Percentiles rank a stretch among this genome's conserved stretches.
These are phyloP conservation scores for Tulasnella calospora DNA, from an alignment of 768 basidiomycete genomes.

Conservation along the genomic window DNA sequence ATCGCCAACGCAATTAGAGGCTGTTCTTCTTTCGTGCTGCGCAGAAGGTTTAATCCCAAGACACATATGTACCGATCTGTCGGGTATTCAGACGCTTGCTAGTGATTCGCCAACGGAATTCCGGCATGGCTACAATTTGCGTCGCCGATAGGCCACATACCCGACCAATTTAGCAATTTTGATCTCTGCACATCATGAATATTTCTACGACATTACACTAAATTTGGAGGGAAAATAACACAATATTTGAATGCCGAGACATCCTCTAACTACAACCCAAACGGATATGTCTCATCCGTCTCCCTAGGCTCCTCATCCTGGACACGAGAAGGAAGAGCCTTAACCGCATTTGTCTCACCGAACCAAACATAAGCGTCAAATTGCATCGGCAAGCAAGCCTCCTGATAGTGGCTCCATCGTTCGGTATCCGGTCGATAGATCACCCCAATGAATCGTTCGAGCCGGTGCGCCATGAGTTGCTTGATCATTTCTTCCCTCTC, in stretches of 20 bases:
- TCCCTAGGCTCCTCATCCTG: neutral
- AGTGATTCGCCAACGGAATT: neutral
- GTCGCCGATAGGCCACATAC: neutral
- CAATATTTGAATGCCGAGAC: neutral
- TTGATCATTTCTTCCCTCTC: slow-evolving; percentile 9
- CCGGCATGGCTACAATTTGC: neutral
- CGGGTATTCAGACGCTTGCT: neutral
- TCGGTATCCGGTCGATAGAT: slow-evolving; percentile 34
- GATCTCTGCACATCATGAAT: neutral
- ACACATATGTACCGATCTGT: neutral
- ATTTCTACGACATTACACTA: neutral
- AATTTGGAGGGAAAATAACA: neutral
- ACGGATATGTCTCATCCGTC: slow-evolving; percentile 24
- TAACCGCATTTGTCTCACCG: slow-evolving; percentile 21
- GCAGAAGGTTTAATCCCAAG: neutral
- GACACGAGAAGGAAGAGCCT: neutral
- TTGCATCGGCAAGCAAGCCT: slow-evolving; percentile 33
- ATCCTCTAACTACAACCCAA: slow-evolving; percentile 18
- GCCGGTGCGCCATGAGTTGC: slow-evolving; percentile 26
- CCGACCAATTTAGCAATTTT: neutral
- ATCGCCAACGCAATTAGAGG: neutral
- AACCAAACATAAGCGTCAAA: slow-evolving; percentile 32
- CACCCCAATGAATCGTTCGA: slow-evolving; percentile 36
- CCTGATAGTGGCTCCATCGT: slow-evolving; percentile 34
- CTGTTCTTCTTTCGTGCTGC: neutral